These are phyloP conservation scores for Podosphaera leucotricha DNA, from an alignment of 2,329 filamentous ascomycete genomes.

Conservation along the genomic window DNA sequence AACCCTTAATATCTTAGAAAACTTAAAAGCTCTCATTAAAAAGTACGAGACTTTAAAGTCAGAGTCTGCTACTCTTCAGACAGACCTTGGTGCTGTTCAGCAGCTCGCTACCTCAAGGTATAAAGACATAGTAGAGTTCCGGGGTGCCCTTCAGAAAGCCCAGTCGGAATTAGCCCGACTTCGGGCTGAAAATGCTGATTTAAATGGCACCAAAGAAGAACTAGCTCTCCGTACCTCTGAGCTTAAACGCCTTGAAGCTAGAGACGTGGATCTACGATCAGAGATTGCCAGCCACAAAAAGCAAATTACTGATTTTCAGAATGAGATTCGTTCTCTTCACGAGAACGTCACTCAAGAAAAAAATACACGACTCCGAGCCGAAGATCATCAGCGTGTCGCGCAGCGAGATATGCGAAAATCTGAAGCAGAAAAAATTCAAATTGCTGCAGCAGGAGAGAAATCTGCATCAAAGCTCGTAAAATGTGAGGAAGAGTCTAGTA, in stretches of 20 bases:
- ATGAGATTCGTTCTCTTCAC: constrained; percentile 53
- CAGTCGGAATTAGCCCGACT: constrained; percentile 68
- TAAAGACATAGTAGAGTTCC: constrained; percentile 64
- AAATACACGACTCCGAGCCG: constrained; percentile 44
- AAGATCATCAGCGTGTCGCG: constrained; percentile 53
- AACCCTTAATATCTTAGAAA: constrained; percentile 11
- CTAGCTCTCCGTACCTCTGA: constrained; percentile 36
- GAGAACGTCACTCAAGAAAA: constrained; percentile 59
- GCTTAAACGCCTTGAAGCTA: constrained; percentile 53
- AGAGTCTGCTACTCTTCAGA: constrained; percentile 47
- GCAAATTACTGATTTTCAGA: constrained; percentile 47
- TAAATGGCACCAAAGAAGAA: constrained; percentile 57
- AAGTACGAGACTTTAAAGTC: constrained; percentile 45
- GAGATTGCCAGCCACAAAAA: constrained; percentile 51
- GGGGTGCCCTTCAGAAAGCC: constrained; percentile 57
- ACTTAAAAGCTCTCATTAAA: constrained; percentile 19
- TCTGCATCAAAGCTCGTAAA: constrained; percentile 43
- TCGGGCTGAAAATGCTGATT: constrained; percentile 48
- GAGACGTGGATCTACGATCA: constrained; percentile 56
- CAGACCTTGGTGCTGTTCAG: constrained; percentile 66
- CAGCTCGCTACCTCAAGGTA: constrained; percentile 70
- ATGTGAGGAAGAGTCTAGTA: constrained; percentile 48
- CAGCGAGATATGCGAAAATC: constrained; percentile 56
- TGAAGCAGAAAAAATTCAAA: constrained; percentile 59
- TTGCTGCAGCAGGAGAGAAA: constrained; percentile 50